Evolutionary conservation across 169 alveolate species (phyloP).

Genomic region (Eimeria brunetti): DNA sequence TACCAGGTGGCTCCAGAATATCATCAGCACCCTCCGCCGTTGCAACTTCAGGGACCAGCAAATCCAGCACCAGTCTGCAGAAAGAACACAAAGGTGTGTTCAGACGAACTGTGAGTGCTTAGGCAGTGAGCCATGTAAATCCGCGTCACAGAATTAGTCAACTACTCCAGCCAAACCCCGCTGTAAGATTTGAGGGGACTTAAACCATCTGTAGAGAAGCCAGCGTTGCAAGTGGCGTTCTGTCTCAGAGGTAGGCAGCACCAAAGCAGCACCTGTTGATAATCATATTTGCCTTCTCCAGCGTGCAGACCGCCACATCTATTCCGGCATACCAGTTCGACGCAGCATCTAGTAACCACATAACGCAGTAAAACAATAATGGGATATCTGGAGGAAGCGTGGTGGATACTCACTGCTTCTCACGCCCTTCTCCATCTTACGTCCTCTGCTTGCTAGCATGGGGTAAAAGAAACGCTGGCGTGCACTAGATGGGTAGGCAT

Average conservation of each 20-base stretch:
- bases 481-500: background rate
- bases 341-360: constrained; percentile 61
- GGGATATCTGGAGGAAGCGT: background rate
- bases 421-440: background rate
- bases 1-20: background rate
- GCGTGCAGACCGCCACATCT: constrained; percentile 89
- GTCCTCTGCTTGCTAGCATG: background rate
- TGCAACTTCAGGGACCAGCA: constrained; percentile 47
- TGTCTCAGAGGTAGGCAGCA: constrained; percentile 31
- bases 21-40: constrained; percentile 1
- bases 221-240: background rate
- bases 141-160: background rate
- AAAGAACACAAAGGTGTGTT: background rate
- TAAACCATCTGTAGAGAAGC: background rate
- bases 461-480: background rate
- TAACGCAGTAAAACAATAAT: background rate
- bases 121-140: background rate
- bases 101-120: background rate
- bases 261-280: constrained; percentile 82
- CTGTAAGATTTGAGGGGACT: background rate
- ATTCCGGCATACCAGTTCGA: constrained; percentile 79
- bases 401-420: background rate
- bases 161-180: background rate
- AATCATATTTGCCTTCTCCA: constrained; percentile 89
- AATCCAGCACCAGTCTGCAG: constrained; percentile 48